Evolutionary conservation across 768 basidiomycete genomes (phyloP), one percentile per base, ranked within the genome.

Genomic region (Mycena metata): DNA sequence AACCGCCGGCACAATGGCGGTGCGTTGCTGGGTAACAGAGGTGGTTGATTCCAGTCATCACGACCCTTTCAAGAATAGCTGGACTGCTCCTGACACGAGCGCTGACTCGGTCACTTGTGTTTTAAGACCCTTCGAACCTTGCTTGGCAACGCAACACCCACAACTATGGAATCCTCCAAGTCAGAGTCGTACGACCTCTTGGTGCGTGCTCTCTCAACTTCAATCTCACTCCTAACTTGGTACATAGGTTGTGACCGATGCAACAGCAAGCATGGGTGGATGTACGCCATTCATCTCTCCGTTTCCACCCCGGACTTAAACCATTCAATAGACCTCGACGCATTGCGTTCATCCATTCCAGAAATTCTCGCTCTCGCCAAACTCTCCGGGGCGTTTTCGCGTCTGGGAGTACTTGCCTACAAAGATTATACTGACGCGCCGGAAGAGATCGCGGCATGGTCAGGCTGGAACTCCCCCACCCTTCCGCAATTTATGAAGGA

Each of bases 351-450:
- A 4, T 73, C 76, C 5, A 75, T 77, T 35, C 73, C 76, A 13
- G 75, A 76, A 50, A 74, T 77, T 51, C n/a, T 77, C 8, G 75
- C 70, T 3, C 64, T 77, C 35, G 66, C 74, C 21, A 70, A 71
- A 47, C 71, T 76, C 15, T 76, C 76, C 2, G 75, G 75, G 0
- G 69, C 71, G n/a, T 77, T 77, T 54, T 60, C 61, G 26, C 75
- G 76, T 17, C 66, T 77, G 11, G 76, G 75, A 41, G 66, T 77
- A 17, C 54, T 77, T 21, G 73, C 76, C 13, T 76, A 76, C 67
- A 72, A 67, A 46, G 74, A 77, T 49, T 76, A 76, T 57, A 50
- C 52, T 51, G 74, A 74, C 36, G 35, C 69, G 7, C 3, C 17
- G 35, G 35, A 43, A 13, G 64, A 74, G 39, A 64, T 77, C 60